phyloP scores from a whole-genome alignment of 2,329 filamentous ascomycete species.

The Dactylellina haptotyla region DNA sequence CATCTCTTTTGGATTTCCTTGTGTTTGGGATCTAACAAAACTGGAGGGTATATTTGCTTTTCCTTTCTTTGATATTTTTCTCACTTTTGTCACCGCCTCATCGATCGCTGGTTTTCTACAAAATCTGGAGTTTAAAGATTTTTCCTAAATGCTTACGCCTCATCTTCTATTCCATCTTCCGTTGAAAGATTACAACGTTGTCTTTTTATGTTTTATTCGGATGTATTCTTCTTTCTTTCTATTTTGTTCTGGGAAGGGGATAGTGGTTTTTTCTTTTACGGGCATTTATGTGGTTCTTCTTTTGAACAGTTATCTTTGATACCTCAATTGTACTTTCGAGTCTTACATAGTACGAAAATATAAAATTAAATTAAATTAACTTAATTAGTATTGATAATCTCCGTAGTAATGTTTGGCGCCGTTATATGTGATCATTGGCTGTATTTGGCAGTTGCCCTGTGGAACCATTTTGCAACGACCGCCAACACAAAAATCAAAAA shows the following conservation, averaged over 20 bases:
- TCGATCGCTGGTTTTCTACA: not conserved
- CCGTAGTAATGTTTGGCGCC: too few relatives aligned
- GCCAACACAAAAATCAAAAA: not conserved
- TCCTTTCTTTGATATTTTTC: conserved; percentile 3
- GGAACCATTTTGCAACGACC: not conserved
- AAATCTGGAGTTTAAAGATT: conserved; percentile 23
- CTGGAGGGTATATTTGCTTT: conserved; percentile 34
- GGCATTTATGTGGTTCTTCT: not conserved
- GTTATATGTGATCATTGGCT: too few relatives aligned
- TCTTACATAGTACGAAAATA: too few relatives aligned
- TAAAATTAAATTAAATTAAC: too few relatives aligned
- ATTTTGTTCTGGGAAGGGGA: conserved; percentile 11
- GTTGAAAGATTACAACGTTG: not conserved
- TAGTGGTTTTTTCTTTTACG: not conserved
- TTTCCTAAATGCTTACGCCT: conserved; percentile 5
- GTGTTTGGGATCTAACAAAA: conserved; percentile 28
- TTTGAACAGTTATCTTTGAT: conserved; percentile 5
- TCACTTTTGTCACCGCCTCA: not conserved
- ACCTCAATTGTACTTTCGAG: not conserved
- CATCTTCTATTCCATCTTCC: conserved; percentile 9
- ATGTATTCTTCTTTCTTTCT: not conserved
- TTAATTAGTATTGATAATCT: too few relatives aligned
- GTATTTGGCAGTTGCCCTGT: too few relatives aligned
- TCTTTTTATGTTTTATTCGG: not conserved
- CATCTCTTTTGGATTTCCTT: conserved; percentile 12